Evolutionary conservation across 768 basidiomycete species (phyloP).

Genomic region (Termitomyces sp.): DNA sequence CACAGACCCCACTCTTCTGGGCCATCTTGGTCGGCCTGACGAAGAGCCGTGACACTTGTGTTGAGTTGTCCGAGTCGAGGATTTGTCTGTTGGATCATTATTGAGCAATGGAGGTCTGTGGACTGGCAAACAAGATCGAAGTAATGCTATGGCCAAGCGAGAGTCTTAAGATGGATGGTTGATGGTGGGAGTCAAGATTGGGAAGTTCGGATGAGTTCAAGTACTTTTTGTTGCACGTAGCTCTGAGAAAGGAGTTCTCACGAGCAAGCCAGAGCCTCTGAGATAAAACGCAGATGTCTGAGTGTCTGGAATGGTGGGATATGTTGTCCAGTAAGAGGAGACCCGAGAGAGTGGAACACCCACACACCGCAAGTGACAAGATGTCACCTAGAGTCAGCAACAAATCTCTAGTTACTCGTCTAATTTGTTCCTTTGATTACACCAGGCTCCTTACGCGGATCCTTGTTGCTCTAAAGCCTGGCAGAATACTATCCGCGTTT

Average conservation of each 20-base stretch:
- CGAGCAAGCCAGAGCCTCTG: slow-evolving; percentile 6
- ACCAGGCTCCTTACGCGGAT: neutral
- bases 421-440: neutral
- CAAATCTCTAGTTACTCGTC: slow-evolving; percentile 1
- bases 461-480: neutral
- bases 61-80: slow-evolving; percentile 38
- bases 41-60: slow-evolving; percentile 24
- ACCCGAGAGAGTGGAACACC: slow-evolving; percentile 41
- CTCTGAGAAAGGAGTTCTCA: slow-evolving; percentile 20
- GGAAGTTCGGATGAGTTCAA: slow-evolving; percentile 8
- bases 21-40: slow-evolving; percentile 32
- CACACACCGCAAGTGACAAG: slow-evolving; percentile 18
- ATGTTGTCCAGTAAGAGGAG: slow-evolving; percentile 23
- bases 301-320: slow-evolving; percentile 13
- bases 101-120: neutral
- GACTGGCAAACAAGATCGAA: slow-evolving; percentile 1
- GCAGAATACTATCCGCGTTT: no score
- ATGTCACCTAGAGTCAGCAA: slow-evolving; percentile 10
- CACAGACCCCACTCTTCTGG: slow-evolving; percentile 72
- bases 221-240: slow-evolving; percentile 5
- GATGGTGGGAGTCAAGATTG: slow-evolving; percentile 12
- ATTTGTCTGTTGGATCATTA: slow-evolving; percentile 69
- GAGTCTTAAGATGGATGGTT: slow-evolving; percentile 10
- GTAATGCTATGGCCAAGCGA: slow-evolving; percentile 9
- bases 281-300: slow-evolving; percentile 7